Base-by-base conservation (phyloP, 192 early-diverging fungal species). In the Rhizoclosmatium sp. region DNA sequence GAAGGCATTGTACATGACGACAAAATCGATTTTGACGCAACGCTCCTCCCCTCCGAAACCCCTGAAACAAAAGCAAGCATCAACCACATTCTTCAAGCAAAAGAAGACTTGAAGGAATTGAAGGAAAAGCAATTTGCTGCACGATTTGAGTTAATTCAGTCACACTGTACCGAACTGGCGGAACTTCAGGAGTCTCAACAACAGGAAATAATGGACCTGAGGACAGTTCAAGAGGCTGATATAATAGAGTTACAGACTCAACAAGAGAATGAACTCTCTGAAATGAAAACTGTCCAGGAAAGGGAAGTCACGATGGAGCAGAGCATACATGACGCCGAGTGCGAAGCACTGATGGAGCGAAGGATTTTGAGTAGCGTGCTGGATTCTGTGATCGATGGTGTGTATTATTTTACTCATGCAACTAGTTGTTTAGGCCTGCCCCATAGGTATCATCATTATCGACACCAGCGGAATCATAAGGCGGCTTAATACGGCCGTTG, bases 261-360 rank as follows among this genome's bases (percentile, higher is more conserved):
- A 0, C 84, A 85, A 19, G 78, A 77, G 49, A 16, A 16, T 0
- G 78, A 82, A 65, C 4, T 84, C 10, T 45, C 66, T 21, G 62
- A 79, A 2, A 14, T 80, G 0, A 31, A 40, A 47, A 65, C 65
- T 14, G 59, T 70, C 16, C 85, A 86, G 48, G 81, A 82, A 10
- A 79, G 81, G 61, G 85, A 86, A 62, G 73, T 84, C 46, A 64
- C 59, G 64, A 86, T 86, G 82, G 85, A 86, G 76, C 78, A 72
- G 42, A 41, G 49, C n/a, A 71, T 86, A 31, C 83, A 82, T 23
- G 83, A 82, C 61, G 71, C 78, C 7, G 85, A 86, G 65, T 64
- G 68, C 47, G 80, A 84, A 21, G 73, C 73, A 74, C 59, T 86
- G 14, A 44, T 78, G 12, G 85, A 86, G 69, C 60, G 82, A 44